A percentile compares a stretch with the other conserved stretches of the same genome.
Conservation (phyloP, 371 early-diverging fungal species). For the Mortierella sp. region DNA sequence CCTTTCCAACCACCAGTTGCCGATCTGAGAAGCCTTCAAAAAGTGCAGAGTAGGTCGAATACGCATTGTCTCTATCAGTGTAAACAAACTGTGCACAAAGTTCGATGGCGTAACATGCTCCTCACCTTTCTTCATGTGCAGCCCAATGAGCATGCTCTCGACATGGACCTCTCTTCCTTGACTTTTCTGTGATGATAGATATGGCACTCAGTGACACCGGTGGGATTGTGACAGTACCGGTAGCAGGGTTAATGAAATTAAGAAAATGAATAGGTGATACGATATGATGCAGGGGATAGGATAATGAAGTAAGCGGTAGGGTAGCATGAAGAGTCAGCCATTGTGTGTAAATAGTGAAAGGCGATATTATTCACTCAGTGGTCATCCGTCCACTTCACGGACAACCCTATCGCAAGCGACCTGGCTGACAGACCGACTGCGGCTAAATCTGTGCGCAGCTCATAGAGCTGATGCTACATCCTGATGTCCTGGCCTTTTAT, state of each 20-base stretch:
- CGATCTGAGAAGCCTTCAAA: conserved; percentile 10
- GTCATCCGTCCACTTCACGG: neutral
- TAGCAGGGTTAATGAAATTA: no score
- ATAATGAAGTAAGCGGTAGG: no score
- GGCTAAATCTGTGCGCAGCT: conserved; percentile 24
- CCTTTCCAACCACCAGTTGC: conserved; percentile 9
- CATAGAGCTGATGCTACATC: conserved; percentile 14
- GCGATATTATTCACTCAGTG: neutral
- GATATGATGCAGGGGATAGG: no score
- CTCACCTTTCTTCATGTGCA: neutral
- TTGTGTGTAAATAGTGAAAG: neutral
- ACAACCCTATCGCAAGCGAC: conserved; percentile 2
- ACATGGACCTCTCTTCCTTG: neutral
- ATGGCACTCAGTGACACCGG: no score
- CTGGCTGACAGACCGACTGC: conserved; percentile 22
- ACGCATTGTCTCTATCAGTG: conserved; percentile 10
- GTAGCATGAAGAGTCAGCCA: neutral
- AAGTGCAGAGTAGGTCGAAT: conserved; percentile 12
- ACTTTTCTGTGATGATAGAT: no score
- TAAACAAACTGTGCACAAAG: conserved; percentile 14
- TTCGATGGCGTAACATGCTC: conserved; percentile 19
- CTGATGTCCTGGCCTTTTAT: neutral
- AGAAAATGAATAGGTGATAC: no score
- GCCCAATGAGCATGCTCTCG: conserved; percentile 16
- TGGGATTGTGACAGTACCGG: no score